Percentiles rank a stretch among this genome's conserved stretches.
phyloP scores from a whole-genome alignment of 2,329 filamentous ascomycete genomes.

The Colletotrichum orbiculare region DNA sequence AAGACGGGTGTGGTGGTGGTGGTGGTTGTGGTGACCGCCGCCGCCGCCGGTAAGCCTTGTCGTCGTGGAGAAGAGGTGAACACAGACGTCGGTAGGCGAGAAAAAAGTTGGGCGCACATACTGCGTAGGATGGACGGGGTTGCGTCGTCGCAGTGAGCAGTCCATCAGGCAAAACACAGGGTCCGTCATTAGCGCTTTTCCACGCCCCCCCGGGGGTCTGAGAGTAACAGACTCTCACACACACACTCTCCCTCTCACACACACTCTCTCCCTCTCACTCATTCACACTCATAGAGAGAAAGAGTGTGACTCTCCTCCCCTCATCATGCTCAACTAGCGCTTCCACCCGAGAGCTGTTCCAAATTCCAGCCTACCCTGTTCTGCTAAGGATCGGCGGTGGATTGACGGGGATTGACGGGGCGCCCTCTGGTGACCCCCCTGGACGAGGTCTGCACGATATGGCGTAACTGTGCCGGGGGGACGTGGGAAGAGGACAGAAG shows the following conservation, averaged over 20 bases:
- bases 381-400: slow-evolving; percentile 35
- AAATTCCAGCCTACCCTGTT: slow-evolving; percentile 23
- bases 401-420: slow-evolving; percentile 37
- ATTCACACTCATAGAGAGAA: slow-evolving; percentile 3
- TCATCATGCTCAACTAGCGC: slow-evolving; percentile 6
- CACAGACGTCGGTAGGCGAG: slow-evolving; percentile 19
- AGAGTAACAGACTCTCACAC: not conserved
- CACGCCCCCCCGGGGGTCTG: slow-evolving; percentile 3
- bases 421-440: slow-evolving; percentile 21
- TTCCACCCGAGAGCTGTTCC: slow-evolving; percentile 27
- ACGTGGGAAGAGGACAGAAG: not conserved
- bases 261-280: not conserved
- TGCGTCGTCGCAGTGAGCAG: slow-evolving; percentile 17
- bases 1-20: slow-evolving; percentile 3
- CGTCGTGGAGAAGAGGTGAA: slow-evolving; percentile 35
- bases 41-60: slow-evolving; percentile 24
- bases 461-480: slow-evolving; percentile 35
- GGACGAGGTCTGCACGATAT: slow-evolving; percentile 31
- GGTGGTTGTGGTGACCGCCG: too few species aligned
- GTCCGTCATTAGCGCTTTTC: slow-evolving; percentile 27
- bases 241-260: not conserved
- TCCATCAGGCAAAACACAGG: slow-evolving; percentile 34
- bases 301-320: slow-evolving; percentile 8
- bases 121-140: slow-evolving; percentile 25
- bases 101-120: slow-evolving; percentile 22